phyloP scores from a whole-genome alignment of 2,329 filamentous ascomycete genomes.

The Diaporthe caulivora region DNA sequence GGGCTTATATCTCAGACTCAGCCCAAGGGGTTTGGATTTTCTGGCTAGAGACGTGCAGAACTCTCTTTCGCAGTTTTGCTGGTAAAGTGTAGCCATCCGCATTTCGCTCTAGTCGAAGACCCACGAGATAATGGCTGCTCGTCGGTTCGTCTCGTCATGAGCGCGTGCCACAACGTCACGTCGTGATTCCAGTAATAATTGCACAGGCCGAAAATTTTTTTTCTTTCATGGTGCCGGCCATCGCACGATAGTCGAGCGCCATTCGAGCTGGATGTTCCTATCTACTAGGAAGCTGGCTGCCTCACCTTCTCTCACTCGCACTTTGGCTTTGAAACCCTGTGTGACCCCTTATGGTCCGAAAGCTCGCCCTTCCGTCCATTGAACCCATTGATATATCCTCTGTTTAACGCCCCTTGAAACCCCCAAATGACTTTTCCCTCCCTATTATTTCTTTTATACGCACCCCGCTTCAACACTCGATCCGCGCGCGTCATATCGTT shows the following conservation, averaged over 20 bases:
- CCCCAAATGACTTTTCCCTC: conserved; percentile 24
- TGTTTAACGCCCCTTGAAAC: conserved; percentile 33
- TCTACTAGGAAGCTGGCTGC: conserved; percentile 16
- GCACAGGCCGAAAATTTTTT: neutral
- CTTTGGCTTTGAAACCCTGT: neutral
- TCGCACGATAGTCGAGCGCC: conserved; percentile 11
- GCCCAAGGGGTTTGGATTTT: too few relatives aligned
- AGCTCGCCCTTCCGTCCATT: conserved; percentile 5
- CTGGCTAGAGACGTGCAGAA: too few relatives aligned
- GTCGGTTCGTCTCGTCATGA: neutral
- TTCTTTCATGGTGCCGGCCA: neutral
- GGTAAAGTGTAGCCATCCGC: neutral
- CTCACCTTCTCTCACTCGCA: neutral
- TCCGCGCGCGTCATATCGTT: neutral
- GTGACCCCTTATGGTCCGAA: neutral
- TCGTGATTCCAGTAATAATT: neutral
- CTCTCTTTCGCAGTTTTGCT: neutral
- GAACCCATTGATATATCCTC: conserved; percentile 32
- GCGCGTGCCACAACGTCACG: neutral
- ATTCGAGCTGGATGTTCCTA: conserved; percentile 1
- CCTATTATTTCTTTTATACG: conserved; percentile 32
- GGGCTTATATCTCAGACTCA: too few relatives aligned
- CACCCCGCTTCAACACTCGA: neutral
- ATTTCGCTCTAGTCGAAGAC: too few relatives aligned
- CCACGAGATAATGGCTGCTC: neutral